A percentile compares a stretch with the other conserved stretches of the same genome.
Conservation (phyloP, 2,329 filamentous ascomycete genomes). For the Emergomyces orientalis region DNA sequence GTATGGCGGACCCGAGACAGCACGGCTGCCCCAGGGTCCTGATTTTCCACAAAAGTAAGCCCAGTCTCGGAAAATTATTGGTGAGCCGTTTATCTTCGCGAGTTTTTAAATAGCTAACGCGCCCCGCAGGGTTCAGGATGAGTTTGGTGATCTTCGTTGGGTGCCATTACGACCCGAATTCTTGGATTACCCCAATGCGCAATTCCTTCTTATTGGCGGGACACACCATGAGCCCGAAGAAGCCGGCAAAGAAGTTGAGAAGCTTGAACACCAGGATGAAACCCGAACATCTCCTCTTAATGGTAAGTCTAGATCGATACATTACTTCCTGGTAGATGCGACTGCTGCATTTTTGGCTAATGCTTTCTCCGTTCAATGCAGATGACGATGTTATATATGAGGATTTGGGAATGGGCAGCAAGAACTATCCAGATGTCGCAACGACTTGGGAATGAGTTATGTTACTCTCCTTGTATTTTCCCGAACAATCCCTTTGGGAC, state of each 20-base stretch:
- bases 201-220: slow-evolving; percentile 68
- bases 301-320: slow-evolving; percentile 31
- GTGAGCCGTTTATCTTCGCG: background rate
- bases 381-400: slow-evolving; percentile 53
- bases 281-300: slow-evolving; percentile 53
- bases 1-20: slow-evolving; percentile 46
- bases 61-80: no score
- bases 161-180: slow-evolving; percentile 62
- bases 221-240: slow-evolving; percentile 44
- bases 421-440: slow-evolving; percentile 55
- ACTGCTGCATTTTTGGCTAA: background rate
- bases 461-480: background rate
- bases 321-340: background rate
- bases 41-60: slow-evolving; percentile 62
- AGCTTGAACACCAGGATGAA: slow-evolving; percentile 66
- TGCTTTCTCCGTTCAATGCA: slow-evolving; percentile 17
- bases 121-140: slow-evolving; percentile 53
- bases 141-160: slow-evolving; percentile 68
- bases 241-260: slow-evolving; percentile 61
- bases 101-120: background rate
- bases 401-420: slow-evolving; percentile 49
- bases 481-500: background rate
- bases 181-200: slow-evolving; percentile 63
- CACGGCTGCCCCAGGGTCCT: slow-evolving; percentile 54
- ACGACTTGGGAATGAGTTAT: slow-evolving; percentile 46